These are phyloP conservation scores for Clavispora vitiphila DNA, from an alignment of 805 yeast genomes.

Conservation along the genomic window DNA sequence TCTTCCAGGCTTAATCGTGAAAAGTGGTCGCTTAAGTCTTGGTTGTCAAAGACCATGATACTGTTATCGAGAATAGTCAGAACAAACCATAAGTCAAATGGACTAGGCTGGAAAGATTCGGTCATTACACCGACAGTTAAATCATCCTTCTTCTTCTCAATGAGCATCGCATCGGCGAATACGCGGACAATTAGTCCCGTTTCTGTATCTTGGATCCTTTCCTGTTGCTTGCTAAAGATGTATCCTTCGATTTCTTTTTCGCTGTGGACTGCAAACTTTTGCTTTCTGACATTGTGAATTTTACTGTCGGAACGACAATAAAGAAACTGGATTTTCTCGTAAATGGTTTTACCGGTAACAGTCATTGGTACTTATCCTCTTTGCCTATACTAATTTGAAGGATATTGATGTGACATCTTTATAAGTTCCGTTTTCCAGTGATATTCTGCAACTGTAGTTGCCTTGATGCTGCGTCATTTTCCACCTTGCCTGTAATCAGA, in stretches of 20 bases:
- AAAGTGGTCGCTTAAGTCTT: not conserved
- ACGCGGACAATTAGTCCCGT: not conserved
- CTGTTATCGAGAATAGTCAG: constrained; percentile 21
- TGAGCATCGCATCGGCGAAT: not conserved
- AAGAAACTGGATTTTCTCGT: constrained; percentile 23
- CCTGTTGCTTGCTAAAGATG: not conserved
- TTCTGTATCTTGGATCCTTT: not conserved
- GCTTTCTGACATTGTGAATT: constrained; percentile 13
- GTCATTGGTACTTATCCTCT: constrained; percentile 9
- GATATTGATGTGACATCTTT: not conserved
- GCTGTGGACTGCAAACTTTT: constrained; percentile 5
- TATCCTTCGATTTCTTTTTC: not conserved
- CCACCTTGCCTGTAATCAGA: not conserved
- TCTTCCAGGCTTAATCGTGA: not conserved
- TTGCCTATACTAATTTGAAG: not conserved
- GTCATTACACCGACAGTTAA: constrained; percentile 26
- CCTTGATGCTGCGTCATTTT: not conserved
- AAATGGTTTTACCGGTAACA: constrained; percentile 18
- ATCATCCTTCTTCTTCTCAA: constrained; percentile 4
- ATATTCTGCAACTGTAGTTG: not conserved
- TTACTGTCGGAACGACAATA: constrained; percentile 19
- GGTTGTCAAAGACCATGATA: constrained; percentile 8
- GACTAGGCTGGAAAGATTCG: constrained; percentile 16
- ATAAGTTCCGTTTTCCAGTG: not conserved
- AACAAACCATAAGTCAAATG: constrained; percentile 32